These are phyloP conservation scores for Tothia fuscella DNA, from an alignment of 2,329 filamentous ascomycete species.

Conservation along the genomic window DNA sequence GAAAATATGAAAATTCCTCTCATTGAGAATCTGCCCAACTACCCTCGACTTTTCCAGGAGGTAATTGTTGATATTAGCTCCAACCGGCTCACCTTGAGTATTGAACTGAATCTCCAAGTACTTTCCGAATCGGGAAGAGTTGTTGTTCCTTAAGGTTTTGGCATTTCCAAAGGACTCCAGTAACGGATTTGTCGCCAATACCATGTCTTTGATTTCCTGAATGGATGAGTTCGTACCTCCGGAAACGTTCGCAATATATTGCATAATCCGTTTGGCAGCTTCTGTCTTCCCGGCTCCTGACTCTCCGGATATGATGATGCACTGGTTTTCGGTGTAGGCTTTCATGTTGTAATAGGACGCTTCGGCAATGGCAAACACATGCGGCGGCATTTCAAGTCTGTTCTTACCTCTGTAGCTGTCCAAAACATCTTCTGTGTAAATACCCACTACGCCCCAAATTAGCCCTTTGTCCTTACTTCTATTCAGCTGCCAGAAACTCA, in stretches of 20 bases:
- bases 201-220: conserved; percentile 98
- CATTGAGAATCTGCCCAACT: conserved; percentile 85
- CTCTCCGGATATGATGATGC: conserved; percentile 97
- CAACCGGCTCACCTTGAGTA: conserved; percentile 75
- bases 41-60: conserved; percentile 91
- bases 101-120: conserved; percentile 98
- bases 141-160: conserved; percentile 96
- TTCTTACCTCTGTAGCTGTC: conserved; percentile 96
- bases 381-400: conserved; percentile 80
- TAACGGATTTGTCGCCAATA: conserved; percentile 91
- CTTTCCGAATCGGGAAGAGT: conserved; percentile 96
- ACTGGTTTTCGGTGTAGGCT: conserved; percentile 97
- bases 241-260: conserved; percentile 97
- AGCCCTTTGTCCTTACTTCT: conserved; percentile 40
- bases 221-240: conserved; percentile 76
- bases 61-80: conserved; percentile 97
- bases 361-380: conserved; percentile 96
- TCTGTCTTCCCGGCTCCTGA: conserved; percentile 98
- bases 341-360: conserved; percentile 99
- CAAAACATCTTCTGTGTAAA: conserved; percentile 91
- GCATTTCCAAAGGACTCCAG: conserved; percentile 97
- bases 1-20: conserved; percentile 98
- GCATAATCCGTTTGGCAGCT: conserved; percentile 97
- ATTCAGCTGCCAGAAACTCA: too few relatives aligned
- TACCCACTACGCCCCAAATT: too few relatives aligned